A percentile compares a stretch with the other conserved stretches of the same genome.
These are phyloP conservation scores for Talaromyces borbonicus DNA, from an alignment of 495 filamentous ascomycete genomes.

Conservation along the genomic window DNA sequence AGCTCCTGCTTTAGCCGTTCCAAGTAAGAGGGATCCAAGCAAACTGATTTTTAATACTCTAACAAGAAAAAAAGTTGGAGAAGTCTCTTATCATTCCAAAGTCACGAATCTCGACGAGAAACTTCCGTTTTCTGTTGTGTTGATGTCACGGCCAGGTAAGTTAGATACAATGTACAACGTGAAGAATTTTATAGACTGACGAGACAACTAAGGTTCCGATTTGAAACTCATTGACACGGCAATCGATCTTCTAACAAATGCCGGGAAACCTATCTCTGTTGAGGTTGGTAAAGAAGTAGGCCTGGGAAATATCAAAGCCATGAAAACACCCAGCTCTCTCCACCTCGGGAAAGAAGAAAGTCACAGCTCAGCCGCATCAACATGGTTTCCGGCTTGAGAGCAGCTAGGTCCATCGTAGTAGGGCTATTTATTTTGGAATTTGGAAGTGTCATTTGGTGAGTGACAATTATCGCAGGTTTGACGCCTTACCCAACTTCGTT, in stretches of 20 bases:
- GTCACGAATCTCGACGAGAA: neutral
- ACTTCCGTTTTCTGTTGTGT: neutral
- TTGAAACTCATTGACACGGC: neutral
- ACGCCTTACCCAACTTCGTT: too few species aligned
- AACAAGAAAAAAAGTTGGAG: neutral
- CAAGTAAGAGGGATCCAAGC: neutral
- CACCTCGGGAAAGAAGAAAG: too few species aligned
- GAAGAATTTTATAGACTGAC: neutral
- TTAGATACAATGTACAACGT: neutral
- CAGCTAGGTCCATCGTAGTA: too few species aligned
- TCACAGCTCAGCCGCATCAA: too few species aligned
- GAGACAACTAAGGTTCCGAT: neutral
- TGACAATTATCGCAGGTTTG: too few species aligned
- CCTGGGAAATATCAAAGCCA: too few species aligned
- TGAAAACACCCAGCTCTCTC: too few species aligned
- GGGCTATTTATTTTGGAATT: too few species aligned
- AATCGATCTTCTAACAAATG: neutral
- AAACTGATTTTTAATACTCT: neutral
- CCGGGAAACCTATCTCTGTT: neutral
- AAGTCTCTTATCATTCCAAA: neutral
- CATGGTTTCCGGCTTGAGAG: too few species aligned
- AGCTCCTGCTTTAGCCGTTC: neutral
- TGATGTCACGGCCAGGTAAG: neutral
- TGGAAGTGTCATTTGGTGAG: too few species aligned
- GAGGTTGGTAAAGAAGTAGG: conserved; percentile 10